Percentiles rank a stretch among this genome's conserved stretches.
Conservation (phyloP, 768 basidiomycete species). For the Pisolithus sp. region DNA sequence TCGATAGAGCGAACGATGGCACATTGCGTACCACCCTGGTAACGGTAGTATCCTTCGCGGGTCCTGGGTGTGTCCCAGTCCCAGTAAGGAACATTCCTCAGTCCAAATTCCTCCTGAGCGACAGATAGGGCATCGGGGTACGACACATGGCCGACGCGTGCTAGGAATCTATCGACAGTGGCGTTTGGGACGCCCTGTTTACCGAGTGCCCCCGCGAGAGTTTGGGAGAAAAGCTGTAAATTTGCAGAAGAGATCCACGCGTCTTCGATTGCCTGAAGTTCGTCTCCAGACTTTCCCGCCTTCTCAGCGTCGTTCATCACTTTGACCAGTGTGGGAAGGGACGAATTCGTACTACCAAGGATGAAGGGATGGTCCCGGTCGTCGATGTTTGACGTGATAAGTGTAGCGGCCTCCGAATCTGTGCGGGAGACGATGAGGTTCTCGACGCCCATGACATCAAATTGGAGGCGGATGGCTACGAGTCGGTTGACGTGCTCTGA, state of each 20-base stretch:
- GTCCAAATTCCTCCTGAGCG: constrained; percentile 73
- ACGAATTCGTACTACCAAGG: constrained; percentile 79
- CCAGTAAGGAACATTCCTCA: constrained; percentile 77
- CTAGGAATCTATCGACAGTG: constrained; percentile 55
- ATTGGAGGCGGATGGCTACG: constrained; percentile 94
- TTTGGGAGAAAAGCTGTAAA: constrained; percentile 70
- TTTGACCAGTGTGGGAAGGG: constrained; percentile 60
- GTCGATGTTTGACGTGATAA: constrained; percentile 96
- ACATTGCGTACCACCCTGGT: constrained; percentile 94
- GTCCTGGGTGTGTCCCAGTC: constrained; percentile 93
- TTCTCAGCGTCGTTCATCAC: constrained; percentile 82
- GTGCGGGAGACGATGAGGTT: constrained; percentile 92
- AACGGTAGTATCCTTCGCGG: constrained; percentile 94
- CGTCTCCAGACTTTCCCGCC: constrained; percentile 71
- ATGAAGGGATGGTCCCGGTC: constrained; percentile 97
- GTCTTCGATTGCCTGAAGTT: constrained; percentile 85
- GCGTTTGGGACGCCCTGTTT: constrained; percentile 48
- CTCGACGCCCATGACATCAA: constrained; percentile 96
- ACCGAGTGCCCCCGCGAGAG: constrained; percentile 60
- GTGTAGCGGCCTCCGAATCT: constrained; percentile 95
- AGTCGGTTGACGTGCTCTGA: constrained; percentile 97
- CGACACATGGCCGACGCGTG: constrained; percentile 60
- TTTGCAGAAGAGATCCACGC: constrained; percentile 76
- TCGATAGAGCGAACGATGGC: constrained; percentile 88
- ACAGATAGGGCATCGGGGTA: constrained; percentile 64